Conservation (phyloP, 129 eudicot species). For the Pulicaria dysenterica region DNA sequence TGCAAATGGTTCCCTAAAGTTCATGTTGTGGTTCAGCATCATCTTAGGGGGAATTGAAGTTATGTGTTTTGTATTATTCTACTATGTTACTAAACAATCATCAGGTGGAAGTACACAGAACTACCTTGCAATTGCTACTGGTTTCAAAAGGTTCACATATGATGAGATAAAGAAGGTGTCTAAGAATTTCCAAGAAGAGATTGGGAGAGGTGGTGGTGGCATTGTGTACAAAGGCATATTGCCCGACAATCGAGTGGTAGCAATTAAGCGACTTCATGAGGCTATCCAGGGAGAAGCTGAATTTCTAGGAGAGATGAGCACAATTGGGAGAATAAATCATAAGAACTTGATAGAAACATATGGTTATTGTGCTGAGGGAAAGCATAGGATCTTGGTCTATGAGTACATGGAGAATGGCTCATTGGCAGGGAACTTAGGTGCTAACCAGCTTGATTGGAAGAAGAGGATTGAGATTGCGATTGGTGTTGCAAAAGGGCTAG, state of each 20-base stretch:
- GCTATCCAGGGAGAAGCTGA: conserved; percentile 40
- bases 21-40: conserved; percentile 37
- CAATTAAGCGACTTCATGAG: conserved; percentile 35
- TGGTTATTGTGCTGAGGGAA: conserved; percentile 45
- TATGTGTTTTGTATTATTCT: conserved; percentile 7
- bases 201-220: conserved; percentile 43
- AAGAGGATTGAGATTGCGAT: conserved; percentile 36
- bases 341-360: conserved; percentile 44
- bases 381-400: conserved; percentile 48
- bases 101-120: conserved; percentile 17
- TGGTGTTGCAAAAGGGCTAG: conserved; percentile 46
- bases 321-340: conserved; percentile 46
- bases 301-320: conserved; percentile 44
- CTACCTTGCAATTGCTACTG: conserved; percentile 30
- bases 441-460: conserved; percentile 35
- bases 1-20: conserved; percentile 14
- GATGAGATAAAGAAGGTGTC: conserved; percentile 34
- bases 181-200: conserved; percentile 30
- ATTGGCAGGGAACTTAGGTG: conserved; percentile 29
- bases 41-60: conserved; percentile 29
- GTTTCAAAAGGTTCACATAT: conserved; percentile 42
- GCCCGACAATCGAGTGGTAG: conserved; percentile 35
- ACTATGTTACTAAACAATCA: conserved; percentile 1
- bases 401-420: conserved; percentile 54
- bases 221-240: conserved; percentile 40